Conservation (phyloP, 2,329 filamentous ascomycete genomes). For the Scopulariopsis brevicaulis region DNA sequence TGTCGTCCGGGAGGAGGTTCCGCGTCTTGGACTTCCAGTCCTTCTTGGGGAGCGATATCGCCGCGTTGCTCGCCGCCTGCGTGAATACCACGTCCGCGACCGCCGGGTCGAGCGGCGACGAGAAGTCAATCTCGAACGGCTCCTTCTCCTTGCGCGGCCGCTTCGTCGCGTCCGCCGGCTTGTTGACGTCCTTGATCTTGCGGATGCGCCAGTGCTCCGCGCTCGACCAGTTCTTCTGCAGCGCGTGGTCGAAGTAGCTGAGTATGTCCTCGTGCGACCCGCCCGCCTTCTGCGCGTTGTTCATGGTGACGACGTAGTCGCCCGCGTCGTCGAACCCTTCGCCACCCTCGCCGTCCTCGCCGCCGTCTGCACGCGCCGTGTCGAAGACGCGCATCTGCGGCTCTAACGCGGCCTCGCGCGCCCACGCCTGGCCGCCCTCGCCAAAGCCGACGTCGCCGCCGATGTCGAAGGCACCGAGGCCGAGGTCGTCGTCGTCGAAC, state of each 20-base stretch:
- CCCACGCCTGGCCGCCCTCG: conserved; percentile 94
- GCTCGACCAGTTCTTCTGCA: conserved; percentile 95
- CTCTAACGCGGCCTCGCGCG: conserved; percentile 74
- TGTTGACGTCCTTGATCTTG: conserved; percentile 72
- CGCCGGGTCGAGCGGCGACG: conserved; percentile 57
- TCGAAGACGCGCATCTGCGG: conserved; percentile 76
- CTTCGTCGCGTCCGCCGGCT: conserved; percentile 30
- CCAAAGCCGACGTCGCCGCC: conserved; percentile 75
- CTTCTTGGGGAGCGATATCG: conserved; percentile 80
- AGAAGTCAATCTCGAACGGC: conserved; percentile 88
- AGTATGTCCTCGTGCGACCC: conserved; percentile 83
- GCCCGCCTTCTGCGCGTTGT: conserved; percentile 46
- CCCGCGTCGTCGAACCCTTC: conserved; percentile 47
- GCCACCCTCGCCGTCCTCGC: conserved; percentile 38
- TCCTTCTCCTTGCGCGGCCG: conserved; percentile 88
- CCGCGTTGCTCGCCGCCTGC: conserved; percentile 65
- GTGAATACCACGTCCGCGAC: conserved; percentile 72
- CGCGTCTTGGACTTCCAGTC: conserved; percentile 92
- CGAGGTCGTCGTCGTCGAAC: conserved; percentile 60
- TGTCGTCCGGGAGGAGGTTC: conserved; percentile 91
- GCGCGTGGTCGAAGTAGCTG: conserved; percentile 93
- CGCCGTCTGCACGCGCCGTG: conserved; percentile 41
- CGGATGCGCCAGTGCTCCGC: conserved; percentile 98
- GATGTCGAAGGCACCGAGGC: conserved; percentile 60
- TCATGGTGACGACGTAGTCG: conserved; percentile 72